Evolutionary conservation across 2,329 filamentous ascomycete genomes (phyloP), one percentile per base, ranked within the genome.

Genomic region (Hymenoscyphus occultus): DNA sequence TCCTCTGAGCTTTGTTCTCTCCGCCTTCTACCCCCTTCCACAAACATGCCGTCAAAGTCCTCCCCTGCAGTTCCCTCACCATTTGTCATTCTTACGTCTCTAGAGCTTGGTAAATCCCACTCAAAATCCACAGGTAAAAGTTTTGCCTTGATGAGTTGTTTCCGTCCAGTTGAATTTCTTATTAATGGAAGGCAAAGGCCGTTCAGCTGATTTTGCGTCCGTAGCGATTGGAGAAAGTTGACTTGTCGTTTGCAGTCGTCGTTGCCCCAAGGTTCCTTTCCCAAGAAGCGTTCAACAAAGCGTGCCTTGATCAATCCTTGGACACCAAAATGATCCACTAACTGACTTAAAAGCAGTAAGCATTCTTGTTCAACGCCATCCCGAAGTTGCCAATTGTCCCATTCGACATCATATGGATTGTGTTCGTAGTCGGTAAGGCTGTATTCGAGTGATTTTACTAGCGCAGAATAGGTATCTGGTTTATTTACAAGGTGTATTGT

Each of bases 201-300:
- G 85, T 39, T 79, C 75, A 76, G 60, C 9, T 69, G 69, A 19
- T 71, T 70, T 22, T 65, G 63, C 39, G 67, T 72, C 2, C 61
- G 64, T 19, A 74, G 63, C 28, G 70, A 71, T 28, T 69, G 66
- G 42, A 75, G 76, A 71, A 88, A 89, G 69, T 84, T 86, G 16
- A 74, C 77, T n/a, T 77, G 78, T 51, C 81, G 78, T 65, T 86
- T 83, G 63, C 83, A 80, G 63, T 84, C 81, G 1, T 77, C 77
- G 19, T 81, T 78, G 22, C 89, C 90, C 80, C 90, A 93, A 7
- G 86, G 84, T 74, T 93, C 91, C 71, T 85, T 86, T 40, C 81
- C 83, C n/a, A 93, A 82, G 90, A 90, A 93, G 64, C 85, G 86
- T 66, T 89, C 86, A 48, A 93, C 82, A 67, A 93, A 86, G 6